Evolutionary conservation across 352 stramenopile species (phyloP), one percentile per base, ranked within the genome.

Genomic region (Pythium rishiriense): DNA sequence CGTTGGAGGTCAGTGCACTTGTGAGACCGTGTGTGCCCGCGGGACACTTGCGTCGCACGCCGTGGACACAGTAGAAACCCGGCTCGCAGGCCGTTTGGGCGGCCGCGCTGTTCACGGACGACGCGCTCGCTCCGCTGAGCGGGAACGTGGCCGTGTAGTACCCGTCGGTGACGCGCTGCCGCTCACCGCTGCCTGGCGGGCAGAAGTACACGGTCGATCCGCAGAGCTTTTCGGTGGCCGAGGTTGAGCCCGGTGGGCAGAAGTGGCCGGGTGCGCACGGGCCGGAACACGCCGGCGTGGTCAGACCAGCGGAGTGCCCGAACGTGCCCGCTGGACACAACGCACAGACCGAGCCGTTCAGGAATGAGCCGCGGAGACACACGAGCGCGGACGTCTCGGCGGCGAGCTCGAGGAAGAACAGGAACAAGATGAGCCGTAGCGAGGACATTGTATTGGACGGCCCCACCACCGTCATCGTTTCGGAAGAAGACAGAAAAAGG

Each of bases 31-130:
- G 90, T 1, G 62, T 74, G 2, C 80, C 82, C n/a, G 62, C 69
- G 22, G 74, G 72, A 65, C 84, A 93, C 7, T 64, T 63, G 37
- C 76, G 70, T 1, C 79, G 80, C 42, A 91, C 70, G 12, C 85
- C 85, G 17, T 79, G 73, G 15, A 75, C 50, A 49, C 85, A 93
- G 56, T 82, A 91, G 60, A 74, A 82, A 12, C 85, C 85, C 6
- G 79, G 73, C n/a, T 91, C 79, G 21, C 84, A 93, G 49, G 58
- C 24, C 17, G 49, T 68, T 24, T 58, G 49, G 14, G 70, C 54
- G 1, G 33, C 33, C 1, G 59, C 59, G 3, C 21, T 39, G 42
- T 63, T 19, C 24, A 53, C 47, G 4, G 64, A 46, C 8, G 51
- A 58, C 19, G 24, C 25, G 2, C 17, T 47, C 35, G n/a, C 19